Conservation (phyloP, 2,329 filamentous ascomycete genomes). For the Xylariaceae sp. region DNA sequence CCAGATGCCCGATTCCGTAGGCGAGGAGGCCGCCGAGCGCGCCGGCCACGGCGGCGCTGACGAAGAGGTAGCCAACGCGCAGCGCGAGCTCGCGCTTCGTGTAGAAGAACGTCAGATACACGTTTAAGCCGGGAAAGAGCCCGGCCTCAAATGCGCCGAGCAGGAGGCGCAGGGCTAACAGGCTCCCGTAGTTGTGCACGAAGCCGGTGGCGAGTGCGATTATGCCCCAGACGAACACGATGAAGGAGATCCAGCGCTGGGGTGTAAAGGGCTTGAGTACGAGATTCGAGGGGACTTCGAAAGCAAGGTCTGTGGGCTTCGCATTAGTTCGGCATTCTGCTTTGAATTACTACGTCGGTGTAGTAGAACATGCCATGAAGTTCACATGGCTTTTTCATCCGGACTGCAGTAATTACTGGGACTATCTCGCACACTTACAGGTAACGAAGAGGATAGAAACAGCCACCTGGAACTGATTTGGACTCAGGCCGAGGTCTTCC, state of each 20-base stretch:
- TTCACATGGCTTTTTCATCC: too few relatives aligned
- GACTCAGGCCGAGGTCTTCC: constrained; percentile 63
- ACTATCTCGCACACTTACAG: constrained; percentile 48
- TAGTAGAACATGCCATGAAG: neutral
- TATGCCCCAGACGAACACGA: constrained; percentile 69
- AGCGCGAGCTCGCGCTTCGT: constrained; percentile 74
- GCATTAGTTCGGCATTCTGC: neutral
- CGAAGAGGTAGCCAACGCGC: constrained; percentile 75
- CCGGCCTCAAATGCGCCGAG: constrained; percentile 62
- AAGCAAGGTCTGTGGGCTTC: constrained; percentile 48
- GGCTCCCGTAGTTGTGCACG: constrained; percentile 65
- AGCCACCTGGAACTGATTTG: constrained; percentile 72
- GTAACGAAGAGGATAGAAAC: constrained; percentile 73
- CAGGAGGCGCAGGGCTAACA: constrained; percentile 72
- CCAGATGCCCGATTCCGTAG: constrained; percentile 75
- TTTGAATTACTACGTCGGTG: neutral
- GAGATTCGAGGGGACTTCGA: constrained; percentile 70
- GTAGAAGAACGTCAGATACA: constrained; percentile 73
- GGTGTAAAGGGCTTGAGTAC: constrained; percentile 68
- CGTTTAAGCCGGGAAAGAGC: constrained; percentile 38
- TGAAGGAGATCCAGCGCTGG: constrained; percentile 67
- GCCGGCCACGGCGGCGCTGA: constrained; percentile 72
- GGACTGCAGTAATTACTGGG: too few relatives aligned
- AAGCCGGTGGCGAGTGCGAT: constrained; percentile 74
- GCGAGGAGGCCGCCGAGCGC: constrained; percentile 75